phyloP scores from a whole-genome alignment of 352 stramenopile species.

The Nothophytophthora sp. region DNA sequence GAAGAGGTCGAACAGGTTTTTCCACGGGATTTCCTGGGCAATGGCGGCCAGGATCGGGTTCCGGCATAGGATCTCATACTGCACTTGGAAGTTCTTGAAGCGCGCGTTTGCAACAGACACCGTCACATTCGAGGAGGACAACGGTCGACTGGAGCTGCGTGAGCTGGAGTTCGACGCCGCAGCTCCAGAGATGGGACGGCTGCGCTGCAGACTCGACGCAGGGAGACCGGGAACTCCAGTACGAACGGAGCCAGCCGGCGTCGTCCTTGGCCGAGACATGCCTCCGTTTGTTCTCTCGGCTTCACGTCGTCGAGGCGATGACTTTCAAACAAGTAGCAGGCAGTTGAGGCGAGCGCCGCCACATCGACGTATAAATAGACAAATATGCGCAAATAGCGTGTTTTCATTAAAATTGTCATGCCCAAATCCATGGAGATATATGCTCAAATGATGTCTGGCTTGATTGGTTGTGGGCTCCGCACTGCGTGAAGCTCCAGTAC shows the following conservation, averaged over 20 bases:
- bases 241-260: constrained; percentile 3
- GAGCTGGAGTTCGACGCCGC: constrained; percentile 9
- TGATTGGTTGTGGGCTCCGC: too few species aligned
- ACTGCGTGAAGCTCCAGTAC: too few species aligned
- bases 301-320: too few species aligned
- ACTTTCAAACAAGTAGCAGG: too few species aligned
- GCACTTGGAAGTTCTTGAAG: constrained; percentile 56
- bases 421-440: neutral
- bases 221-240: neutral
- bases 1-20: constrained; percentile 63
- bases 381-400: neutral
- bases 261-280: constrained; percentile 15
- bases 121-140: constrained; percentile 51
- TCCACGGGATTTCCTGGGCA: constrained; percentile 51
- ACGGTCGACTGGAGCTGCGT: constrained; percentile 27
- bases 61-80: constrained; percentile 53
- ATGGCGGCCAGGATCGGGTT: constrained; percentile 47
- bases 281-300: too few species aligned
- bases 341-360: too few species aligned
- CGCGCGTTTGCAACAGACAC: constrained; percentile 44
- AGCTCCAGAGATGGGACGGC: constrained; percentile 4
- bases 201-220: neutral
- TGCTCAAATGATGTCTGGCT: too few species aligned
- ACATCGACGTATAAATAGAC: constrained; percentile 10
- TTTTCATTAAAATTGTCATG: constrained; percentile 2